Conservation (phyloP, 352 stramenopile genomes). For the Pythium pyrilobum region DNA sequence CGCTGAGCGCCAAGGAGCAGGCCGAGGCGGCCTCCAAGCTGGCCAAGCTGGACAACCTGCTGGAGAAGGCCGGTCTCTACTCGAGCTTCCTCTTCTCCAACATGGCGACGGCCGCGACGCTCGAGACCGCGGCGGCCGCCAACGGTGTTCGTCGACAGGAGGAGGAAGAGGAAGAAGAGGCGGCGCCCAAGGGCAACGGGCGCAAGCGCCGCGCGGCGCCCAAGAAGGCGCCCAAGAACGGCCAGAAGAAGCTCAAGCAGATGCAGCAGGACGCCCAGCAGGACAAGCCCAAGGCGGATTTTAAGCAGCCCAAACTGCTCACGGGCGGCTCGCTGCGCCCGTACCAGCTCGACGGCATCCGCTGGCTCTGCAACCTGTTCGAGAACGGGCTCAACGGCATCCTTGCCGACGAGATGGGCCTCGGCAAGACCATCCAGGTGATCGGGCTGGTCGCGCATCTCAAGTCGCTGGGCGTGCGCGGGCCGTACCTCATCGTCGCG, state of each 20-base stretch:
- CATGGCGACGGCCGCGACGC: conserved; percentile 61
- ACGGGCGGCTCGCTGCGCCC: conserved; percentile 82
- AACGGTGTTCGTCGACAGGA: too few relatives aligned
- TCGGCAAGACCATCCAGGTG: conserved; percentile 91
- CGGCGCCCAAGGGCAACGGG: conserved; percentile 20
- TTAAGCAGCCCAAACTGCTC: conserved; percentile 73
- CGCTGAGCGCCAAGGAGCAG: conserved; percentile 10
- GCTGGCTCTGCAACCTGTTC: conserved; percentile 96
- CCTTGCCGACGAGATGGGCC: conserved; percentile 83
- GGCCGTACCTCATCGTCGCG: conserved; percentile 97
- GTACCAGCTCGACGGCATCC: conserved; percentile 96
- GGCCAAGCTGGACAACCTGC: conserved; percentile 77
- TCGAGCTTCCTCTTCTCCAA: conserved; percentile 86
- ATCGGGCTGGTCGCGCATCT: conserved; percentile 94
- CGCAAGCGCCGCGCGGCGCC: conserved; percentile 32
- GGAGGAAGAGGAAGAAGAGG: conserved; percentile 9
- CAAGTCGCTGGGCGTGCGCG: conserved; percentile 82
- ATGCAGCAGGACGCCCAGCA: conserved; percentile 48
- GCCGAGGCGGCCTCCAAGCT: conserved; percentile 60
- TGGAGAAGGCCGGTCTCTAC: conserved; percentile 86
- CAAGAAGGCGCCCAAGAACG: conserved; percentile 15
- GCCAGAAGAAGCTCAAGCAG: conserved; percentile 65
- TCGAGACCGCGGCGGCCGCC: conserved; percentile 7
- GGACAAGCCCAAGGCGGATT: conserved; percentile 40
- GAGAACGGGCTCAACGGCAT: conserved; percentile 96